phyloP scores from a whole-genome alignment of 2,329 filamentous ascomycete species.

The Stemphylium lycopersici region DNA sequence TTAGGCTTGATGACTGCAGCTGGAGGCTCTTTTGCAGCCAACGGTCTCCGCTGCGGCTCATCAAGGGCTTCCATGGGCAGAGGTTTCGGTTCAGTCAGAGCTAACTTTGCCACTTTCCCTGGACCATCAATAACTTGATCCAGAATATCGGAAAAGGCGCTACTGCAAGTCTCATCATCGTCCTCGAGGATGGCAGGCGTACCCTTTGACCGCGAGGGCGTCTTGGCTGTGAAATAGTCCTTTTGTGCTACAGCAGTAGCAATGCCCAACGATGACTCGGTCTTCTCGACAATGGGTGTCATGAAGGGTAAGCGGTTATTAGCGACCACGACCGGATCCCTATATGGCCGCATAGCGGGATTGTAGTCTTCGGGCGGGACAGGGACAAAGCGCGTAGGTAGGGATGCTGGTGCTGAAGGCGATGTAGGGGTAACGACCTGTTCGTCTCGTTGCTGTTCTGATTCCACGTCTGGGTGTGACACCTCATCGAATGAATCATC shows the following conservation, averaged over 20 bases:
- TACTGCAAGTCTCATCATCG: slow-evolving; percentile 63
- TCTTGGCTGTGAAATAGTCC: slow-evolving; percentile 72
- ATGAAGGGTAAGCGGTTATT: slow-evolving; percentile 96
- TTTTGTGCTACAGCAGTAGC: slow-evolving; percentile 56
- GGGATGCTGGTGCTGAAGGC: slow-evolving; percentile 41
- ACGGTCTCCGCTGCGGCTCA: slow-evolving; percentile 22
- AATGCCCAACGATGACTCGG: slow-evolving; percentile 79
- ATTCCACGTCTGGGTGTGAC: slow-evolving; percentile 33
- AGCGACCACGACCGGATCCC: slow-evolving; percentile 77
- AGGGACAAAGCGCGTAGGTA: slow-evolving; percentile 72
- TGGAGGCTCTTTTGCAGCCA: slow-evolving; percentile 47
- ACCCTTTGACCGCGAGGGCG: slow-evolving; percentile 69
- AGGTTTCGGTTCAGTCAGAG: slow-evolving; percentile 54
- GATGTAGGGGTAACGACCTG: slow-evolving; percentile 58
- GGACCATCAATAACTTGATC: slow-evolving; percentile 55
- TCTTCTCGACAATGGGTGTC: slow-evolving; percentile 97
- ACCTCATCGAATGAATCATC: slow-evolving; percentile 46
- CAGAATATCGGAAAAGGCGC: slow-evolving; percentile 72
- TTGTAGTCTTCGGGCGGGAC: slow-evolving; percentile 87
- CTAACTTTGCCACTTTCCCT: slow-evolving; percentile 58
- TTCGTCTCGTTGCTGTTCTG: slow-evolving; percentile 39
- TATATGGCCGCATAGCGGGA: slow-evolving; percentile 77
- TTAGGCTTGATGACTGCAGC: slow-evolving; percentile 54
- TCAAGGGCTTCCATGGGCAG: slow-evolving; percentile 28
- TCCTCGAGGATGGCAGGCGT: slow-evolving; percentile 49